Base-by-base conservation (phyloP, 257 asterid genomes). In the Penstemon barbatus region DNA sequence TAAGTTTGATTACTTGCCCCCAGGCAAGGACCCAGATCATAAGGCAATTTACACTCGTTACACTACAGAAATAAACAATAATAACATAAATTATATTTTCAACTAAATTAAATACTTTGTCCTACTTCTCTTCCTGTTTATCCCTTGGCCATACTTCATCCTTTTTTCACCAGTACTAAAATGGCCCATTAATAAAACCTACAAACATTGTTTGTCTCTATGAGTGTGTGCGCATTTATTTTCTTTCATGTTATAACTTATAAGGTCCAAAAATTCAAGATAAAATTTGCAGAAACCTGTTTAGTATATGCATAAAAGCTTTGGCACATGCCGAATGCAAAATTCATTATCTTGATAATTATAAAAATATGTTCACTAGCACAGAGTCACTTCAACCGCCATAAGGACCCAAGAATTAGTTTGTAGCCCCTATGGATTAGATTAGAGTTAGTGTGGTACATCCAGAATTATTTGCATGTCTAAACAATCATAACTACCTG, bases 401-500 rank as follows among this genome's bases (percentile, higher is more conserved):
- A 50, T 7, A 40, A 52, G 25, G 58, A 55, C 33, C 25, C 61
- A 58, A 56, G 48, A n/a, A 64, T 6, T 63, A 62, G 62, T 66
- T 72, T 33, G 40, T 37, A 25, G 50, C 52, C 67, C 58, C 39
- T 6, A 39, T 15, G 46, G 50, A 39, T 43, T 66, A 42, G n/a
- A 56, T 49, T 13, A 68, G 46, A 39, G 66, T 69, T 19, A 53
- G 63, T 37, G 42, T 51, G 39, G 50, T 4, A 38, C 49, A 59
- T 71, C 56, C 36, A 72, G 12, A 63, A 60, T 41, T 63, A 73
- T 38, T 49, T 55, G 62, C 58, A 38, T n/a, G 59, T 57, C 57
- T 61, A 59, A 63, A 46, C 58, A 48, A 62, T 39, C 18, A 66
- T 38, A 59, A 63, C 33, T 71, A 83, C 99, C 89, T 94, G 99